phyloP scores from a whole-genome alignment of 1,284 basidiomycete genomes.

The Mycosarcoma maydis region DNA sequence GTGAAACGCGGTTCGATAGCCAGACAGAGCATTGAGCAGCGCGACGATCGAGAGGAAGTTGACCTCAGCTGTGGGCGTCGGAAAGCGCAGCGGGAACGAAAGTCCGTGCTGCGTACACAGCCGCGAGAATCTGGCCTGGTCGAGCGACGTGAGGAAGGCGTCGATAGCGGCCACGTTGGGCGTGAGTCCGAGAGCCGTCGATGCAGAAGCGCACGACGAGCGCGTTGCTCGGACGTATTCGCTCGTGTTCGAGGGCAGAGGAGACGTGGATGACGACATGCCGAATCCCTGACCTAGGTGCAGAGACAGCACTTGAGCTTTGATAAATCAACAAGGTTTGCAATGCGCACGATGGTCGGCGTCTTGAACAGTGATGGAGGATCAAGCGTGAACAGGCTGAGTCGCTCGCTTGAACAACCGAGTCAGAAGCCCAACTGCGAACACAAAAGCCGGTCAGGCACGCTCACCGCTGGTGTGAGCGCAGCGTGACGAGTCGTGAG shows the following conservation, averaged over 20 bases:
- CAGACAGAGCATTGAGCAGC: slow-evolving; percentile 58
- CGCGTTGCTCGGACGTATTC: slow-evolving; percentile 23
- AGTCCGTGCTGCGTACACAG: slow-evolving; percentile 53
- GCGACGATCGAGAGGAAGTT: slow-evolving; percentile 60
- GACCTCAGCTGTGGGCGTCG: slow-evolving; percentile 42
- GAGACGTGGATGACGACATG: not conserved
- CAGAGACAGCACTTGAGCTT: too few relatives aligned
- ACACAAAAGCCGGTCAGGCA: too few relatives aligned
- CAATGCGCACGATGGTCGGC: too few relatives aligned
- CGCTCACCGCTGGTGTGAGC: too few relatives aligned
- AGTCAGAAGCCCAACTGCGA: slow-evolving; percentile 4
- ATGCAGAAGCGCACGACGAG: slow-evolving; percentile 10
- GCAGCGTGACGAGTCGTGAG: too few relatives aligned
- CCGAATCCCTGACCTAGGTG: too few relatives aligned
- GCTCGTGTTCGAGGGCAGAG: slow-evolving; percentile 14
- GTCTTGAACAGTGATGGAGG: too few relatives aligned
- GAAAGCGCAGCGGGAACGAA: slow-evolving; percentile 56
- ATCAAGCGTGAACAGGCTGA: not conserved
- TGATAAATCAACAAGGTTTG: too few relatives aligned
- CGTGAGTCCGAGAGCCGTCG: slow-evolving; percentile 1
- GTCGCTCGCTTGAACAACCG: too few relatives aligned
- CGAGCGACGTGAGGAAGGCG: slow-evolving; percentile 38
- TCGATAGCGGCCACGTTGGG: slow-evolving; percentile 39
- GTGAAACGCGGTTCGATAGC: slow-evolving; percentile 57
- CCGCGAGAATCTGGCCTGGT: slow-evolving; percentile 11